Evolutionary conservation across 2,329 filamentous ascomycete species (phyloP), one percentile per base, ranked within the genome.

Genomic region (Penicillium sclerotigenum): DNA sequence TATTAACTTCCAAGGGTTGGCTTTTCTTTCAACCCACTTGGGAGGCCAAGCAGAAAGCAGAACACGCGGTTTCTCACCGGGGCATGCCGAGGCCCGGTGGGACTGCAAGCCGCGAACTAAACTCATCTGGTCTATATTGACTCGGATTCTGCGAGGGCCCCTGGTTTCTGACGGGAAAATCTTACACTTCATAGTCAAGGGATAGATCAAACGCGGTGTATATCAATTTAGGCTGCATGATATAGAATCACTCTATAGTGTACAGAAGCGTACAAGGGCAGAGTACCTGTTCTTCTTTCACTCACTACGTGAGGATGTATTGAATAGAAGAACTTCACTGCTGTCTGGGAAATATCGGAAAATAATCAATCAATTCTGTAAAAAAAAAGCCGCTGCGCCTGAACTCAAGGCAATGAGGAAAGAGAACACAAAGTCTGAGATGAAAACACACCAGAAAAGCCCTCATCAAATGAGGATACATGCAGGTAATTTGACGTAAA

Each of bases 61-160:
- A 51, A 40, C 52, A 55, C 47, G 40, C 52, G 28, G 33, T 22
- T 31, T 43, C 16, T n/a, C 11, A 43, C 33, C 13, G 34, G 52
- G 47, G 22, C 34, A 46, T 26, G 41, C 53, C 47, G 53, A 55
- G 47, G 33, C 40, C 46, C 38, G 52, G 24, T 26, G 31, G 31
- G 16, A 20, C 49, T 38, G 13, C 18, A 45, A 45, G 47, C 47
- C 47, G 33, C 45, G 33, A 36, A 45, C 33, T 38, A 28, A 51
- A 38, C 29, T 29, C 16, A 26, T 41, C 45, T 28, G 22, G 40
- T 38, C 38, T 37, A 53, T 47, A 38, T 47, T 46, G 37, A 18
- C 18, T 33, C 7, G 10, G 14, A 34, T 20, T 41, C 36, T 18
- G 14, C 14, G 10, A 22, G 24, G 34, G 1, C 26, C 47, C 36